These are phyloP conservation scores for Fusarium bulbicola DNA, from an alignment of 2,329 filamentous ascomycete genomes.

Conservation along the genomic window DNA sequence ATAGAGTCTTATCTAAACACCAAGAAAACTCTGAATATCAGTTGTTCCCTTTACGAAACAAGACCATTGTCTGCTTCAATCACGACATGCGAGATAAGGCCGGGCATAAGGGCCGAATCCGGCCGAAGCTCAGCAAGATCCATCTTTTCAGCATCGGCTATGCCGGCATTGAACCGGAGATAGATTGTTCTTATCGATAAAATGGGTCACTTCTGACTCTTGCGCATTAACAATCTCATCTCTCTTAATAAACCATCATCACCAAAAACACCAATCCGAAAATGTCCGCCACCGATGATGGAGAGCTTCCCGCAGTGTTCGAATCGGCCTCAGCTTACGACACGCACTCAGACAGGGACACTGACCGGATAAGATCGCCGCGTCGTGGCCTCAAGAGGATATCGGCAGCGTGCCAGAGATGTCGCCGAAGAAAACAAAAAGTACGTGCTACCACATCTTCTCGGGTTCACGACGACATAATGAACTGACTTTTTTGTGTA, in stretches of 20 bases:
- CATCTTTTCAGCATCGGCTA: constrained; percentile 4
- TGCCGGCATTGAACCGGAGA: constrained; percentile 21
- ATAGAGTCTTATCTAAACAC: not conserved
- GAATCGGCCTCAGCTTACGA: constrained; percentile 14
- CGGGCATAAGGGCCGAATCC: not conserved
- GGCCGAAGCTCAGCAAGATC: not conserved
- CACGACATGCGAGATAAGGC: not conserved
- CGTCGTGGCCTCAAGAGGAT: constrained; percentile 33
- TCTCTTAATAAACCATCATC: not conserved
- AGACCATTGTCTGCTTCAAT: not conserved
- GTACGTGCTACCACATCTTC: not conserved
- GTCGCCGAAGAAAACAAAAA: constrained; percentile 37
- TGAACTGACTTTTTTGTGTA: not conserved
- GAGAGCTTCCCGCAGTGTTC: constrained; percentile 18
- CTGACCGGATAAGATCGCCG: constrained; percentile 7
- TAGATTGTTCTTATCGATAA: constrained; percentile 8
- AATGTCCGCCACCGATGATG: constrained; percentile 22
- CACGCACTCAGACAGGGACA: constrained; percentile 16
- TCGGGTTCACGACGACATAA: not conserved
- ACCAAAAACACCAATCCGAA: not conserved
- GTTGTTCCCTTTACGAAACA: not conserved
- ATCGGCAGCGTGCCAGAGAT: constrained; percentile 35
- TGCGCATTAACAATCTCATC: constrained; percentile 1
- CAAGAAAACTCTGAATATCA: not conserved
- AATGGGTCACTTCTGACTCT: constrained; percentile 3